Base-by-base conservation (phyloP, 2,329 filamentous ascomycete genomes). In the Paecilomyces formosus region DNA sequence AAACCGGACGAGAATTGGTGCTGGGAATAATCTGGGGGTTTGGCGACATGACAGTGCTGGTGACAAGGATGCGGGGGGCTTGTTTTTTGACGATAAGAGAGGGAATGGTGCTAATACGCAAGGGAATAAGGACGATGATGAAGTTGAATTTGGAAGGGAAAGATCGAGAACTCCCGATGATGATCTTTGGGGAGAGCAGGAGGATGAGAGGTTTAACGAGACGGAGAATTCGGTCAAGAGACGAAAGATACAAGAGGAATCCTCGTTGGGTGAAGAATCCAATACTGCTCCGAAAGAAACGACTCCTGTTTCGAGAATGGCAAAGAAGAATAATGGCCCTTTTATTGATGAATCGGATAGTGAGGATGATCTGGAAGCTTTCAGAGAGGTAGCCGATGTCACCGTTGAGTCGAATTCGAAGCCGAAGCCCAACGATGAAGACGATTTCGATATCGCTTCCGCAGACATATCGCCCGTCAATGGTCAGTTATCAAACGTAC, bases 291-390 rank as follows among this genome's bases (percentile, higher is more conserved):
- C 21, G 21, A 52, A 52, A 22, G 39, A 51, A 53, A 55, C 26
- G 26, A 12, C 49, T 11, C 21, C 60, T 33, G 26, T 31, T 30
- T 58, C 62, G 0, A 13, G 45, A 52, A 64, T 59, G n/a, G 51
- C 60, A 11, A 55, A 57, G 28, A 60, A 66, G 45, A 59, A 62
- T 1, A 73, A 64, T 57, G 74, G 74, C 3, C 74, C 74, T 0
- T 77, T 77, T 24, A 70, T 77, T 45, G 74, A 76, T 54, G 74
- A 77, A 65, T 79, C 78, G 1, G 84, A 86, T 57, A 84, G 79
- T 49, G 84, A 87, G 56, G 76, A 81, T 7, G 76, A 75, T 13
- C 58, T 72, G 54, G 65, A 68, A 35, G 62, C 57, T 11, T 72
- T 70, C 8, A 60, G 58, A 9, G 67, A 66, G 8, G 53, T 64